Conservation (phyloP, 768 basidiomycete genomes). For the Calvatia gigantea region DNA sequence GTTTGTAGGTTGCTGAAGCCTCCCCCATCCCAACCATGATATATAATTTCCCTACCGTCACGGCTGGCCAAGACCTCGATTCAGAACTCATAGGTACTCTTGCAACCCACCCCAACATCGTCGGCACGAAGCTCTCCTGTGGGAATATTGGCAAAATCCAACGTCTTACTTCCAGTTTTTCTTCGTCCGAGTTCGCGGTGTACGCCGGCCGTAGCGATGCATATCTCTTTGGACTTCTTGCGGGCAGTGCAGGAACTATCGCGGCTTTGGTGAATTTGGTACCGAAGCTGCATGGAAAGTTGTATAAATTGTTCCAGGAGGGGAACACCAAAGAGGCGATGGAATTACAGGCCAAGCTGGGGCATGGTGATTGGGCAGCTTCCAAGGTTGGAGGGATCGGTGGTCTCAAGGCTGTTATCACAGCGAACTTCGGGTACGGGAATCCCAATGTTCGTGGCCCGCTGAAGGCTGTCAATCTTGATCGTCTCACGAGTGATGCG, state of each 20-base stretch:
- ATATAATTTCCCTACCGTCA: constrained; percentile 84
- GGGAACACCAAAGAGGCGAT: constrained; percentile 58
- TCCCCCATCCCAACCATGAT: constrained; percentile 73
- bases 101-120: constrained; percentile 78
- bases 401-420: constrained; percentile 62
- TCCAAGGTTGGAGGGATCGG: constrained; percentile 64
- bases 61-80: constrained; percentile 80
- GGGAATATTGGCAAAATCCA: constrained; percentile 83
- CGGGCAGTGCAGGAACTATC: constrained; percentile 63
- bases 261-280: constrained; percentile 59
- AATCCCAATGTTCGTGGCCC: constrained; percentile 44
- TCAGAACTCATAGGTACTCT: constrained; percentile 71
- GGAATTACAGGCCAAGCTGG: constrained; percentile 55
- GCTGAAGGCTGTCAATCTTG: constrained; percentile 36
- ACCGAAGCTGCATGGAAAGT: constrained; percentile 52
- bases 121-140: constrained; percentile 84
- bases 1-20: constrained; percentile 56
- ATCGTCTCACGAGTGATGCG: constrained; percentile 34
- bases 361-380: constrained; percentile 64
- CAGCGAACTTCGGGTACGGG: constrained; percentile 65
- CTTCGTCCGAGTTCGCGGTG: constrained; percentile 56
- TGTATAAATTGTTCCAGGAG: constrained; percentile 47
- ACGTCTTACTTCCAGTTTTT: constrained; percentile 60
- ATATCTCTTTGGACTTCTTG: constrained; percentile 58
- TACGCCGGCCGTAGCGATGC: constrained; percentile 75